phyloP scores from a whole-genome alignment of 2,329 filamentous ascomycete species.

The Aspergillus persii region DNA sequence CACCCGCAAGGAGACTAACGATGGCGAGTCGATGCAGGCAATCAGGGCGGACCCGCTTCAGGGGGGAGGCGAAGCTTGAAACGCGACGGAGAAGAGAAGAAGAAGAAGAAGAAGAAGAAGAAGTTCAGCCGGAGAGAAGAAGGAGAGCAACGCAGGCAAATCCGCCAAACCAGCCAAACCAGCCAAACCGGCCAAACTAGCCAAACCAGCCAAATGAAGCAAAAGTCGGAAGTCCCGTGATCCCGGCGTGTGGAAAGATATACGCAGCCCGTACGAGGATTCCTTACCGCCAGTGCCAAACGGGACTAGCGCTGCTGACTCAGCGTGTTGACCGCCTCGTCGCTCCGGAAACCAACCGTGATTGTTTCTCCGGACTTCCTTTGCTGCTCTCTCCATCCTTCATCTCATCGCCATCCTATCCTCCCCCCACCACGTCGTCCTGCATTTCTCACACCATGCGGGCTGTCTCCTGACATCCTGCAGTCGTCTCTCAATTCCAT shows the following conservation, averaged over 20 bases:
- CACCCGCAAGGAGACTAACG: constrained; percentile 10
- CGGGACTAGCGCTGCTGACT: constrained; percentile 20
- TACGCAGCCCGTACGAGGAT: too few species aligned
- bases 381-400: too few species aligned
- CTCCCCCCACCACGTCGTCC: too few species aligned
- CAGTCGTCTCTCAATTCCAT: constrained; percentile 5
- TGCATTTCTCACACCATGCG: constrained; percentile 2
- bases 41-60: neutral
- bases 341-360: constrained; percentile 28
- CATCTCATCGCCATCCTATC: too few species aligned
- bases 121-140: neutral
- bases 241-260: neutral
- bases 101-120: neutral
- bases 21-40: neutral
- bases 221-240: neutral
- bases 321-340: constrained; percentile 36
- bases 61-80: neutral
- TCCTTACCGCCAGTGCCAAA: constrained; percentile 8
- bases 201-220: too few species aligned
- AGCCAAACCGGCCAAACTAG: neutral
- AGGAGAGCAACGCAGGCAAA: too few species aligned
- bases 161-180: neutral
- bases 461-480: constrained; percentile 14
- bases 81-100: neutral
- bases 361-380: too few species aligned